phyloP scores from a whole-genome alignment of 2,329 filamentous ascomycete species.

The Emericellopsis cladophorae region DNA sequence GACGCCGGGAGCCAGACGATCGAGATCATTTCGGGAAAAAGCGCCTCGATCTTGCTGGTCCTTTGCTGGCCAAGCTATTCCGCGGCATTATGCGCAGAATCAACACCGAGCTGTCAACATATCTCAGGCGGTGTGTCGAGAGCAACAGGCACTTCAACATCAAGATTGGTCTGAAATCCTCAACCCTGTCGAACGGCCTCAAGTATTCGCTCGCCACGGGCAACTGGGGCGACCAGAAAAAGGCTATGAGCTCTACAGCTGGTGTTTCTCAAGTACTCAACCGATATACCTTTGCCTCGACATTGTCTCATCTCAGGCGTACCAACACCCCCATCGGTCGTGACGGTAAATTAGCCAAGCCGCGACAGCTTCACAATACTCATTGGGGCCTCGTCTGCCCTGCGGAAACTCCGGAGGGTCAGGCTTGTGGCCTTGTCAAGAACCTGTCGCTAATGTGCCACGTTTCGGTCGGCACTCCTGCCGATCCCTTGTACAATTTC shows the following conservation, averaged over 20 bases:
- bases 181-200: constrained; percentile 81
- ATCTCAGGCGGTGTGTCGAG: constrained; percentile 87
- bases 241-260: constrained; percentile 85
- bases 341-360: constrained; percentile 97
- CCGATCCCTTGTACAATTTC: constrained; percentile 83
- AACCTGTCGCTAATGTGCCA: constrained; percentile 97
- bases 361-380: constrained; percentile 93
- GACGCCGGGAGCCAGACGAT: constrained; percentile 87
- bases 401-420: constrained; percentile 93
- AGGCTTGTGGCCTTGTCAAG: constrained; percentile 96
- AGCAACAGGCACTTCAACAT: constrained; percentile 81
- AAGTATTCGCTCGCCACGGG: constrained; percentile 96
- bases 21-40: constrained; percentile 99
- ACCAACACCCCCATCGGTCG: constrained; percentile 97
- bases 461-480: constrained; percentile 87
- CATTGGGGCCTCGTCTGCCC: constrained; percentile 98
- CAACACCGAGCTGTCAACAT: constrained; percentile 80
- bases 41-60: constrained; percentile 87
- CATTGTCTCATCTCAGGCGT: constrained; percentile 86
- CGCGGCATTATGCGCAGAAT: constrained; percentile 82
- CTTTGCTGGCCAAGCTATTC: constrained; percentile 92
- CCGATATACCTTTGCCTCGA: constrained; percentile 94
- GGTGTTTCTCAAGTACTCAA: constrained; percentile 98
- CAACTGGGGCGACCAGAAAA: constrained; percentile 99
- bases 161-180: constrained; percentile 79